Evolutionary conservation across 2,329 filamentous ascomycete species (phyloP), one percentile per base, ranked within the genome.

Genomic region (Thielaviopsis musarum): DNA sequence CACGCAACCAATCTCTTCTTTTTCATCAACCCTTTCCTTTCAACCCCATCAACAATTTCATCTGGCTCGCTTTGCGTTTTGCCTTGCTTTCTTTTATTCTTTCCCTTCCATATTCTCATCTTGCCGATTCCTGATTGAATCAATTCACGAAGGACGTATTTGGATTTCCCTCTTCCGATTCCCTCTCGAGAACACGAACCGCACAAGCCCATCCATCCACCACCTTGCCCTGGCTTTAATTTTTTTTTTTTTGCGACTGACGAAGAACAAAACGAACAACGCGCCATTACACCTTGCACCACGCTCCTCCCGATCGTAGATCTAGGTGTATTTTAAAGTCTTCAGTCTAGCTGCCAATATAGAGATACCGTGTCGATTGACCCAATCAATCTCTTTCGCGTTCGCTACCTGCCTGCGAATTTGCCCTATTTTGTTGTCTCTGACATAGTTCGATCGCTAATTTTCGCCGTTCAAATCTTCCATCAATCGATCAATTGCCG

Each of bases 211-310:
- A 38, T n/a, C 15, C 34, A 30, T 26, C 22, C 22, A 17, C 24
- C 30, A 41, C 30, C n/a, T 34, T 56, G 54, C 54, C 54, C n/a
- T 41, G 55, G 28, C 52, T 48, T 59, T 49, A 48, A 48, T 52
- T 52, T 52, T 52, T 52, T 52, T 52, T 52, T 52, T 52, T 52
- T 52, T 52, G 49, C 19, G 19, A 26, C 49, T 26, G 38, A 45
- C 38, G 15, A 45, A 45, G 38, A 45, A 45, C 38, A 4, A 9
- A 34, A 45, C 17, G 13, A 41, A 56, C 55, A 12, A 58, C 59
- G 59, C 59, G 59, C 59, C 59, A 61, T 52, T 61, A 56, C 56
- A 61, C 59, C 59, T 61, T 45, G 38, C 38, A 45, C 38, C 38
- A 45, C 45, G 52, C 52, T 58, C 41, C 41, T 57, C 59, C 56